phyloP scores from a whole-genome alignment of 169 alveolate genomes.

The Plasmodium ovale region DNA sequence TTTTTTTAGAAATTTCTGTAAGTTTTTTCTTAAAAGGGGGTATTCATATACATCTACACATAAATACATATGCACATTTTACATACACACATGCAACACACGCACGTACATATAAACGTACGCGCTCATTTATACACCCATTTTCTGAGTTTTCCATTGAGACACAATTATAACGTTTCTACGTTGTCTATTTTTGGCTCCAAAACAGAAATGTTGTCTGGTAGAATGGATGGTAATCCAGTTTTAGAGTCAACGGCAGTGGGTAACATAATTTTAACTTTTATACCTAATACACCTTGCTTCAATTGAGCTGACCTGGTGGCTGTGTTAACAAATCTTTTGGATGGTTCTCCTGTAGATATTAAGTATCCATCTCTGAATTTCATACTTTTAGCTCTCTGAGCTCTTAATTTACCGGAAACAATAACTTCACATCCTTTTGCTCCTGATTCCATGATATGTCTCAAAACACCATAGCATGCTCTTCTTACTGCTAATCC shows the following conservation, averaged over 20 bases:
- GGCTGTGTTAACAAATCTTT: slow-evolving; percentile 97
- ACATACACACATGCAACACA: too few relatives aligned
- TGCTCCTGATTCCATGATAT: slow-evolving; percentile 98
- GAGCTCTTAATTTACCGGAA: slow-evolving; percentile 99
- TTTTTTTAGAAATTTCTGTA: too few relatives aligned
- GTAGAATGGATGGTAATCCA: slow-evolving; percentile 95
- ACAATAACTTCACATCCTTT: slow-evolving; percentile 99
- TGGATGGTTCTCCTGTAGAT: slow-evolving; percentile 99
- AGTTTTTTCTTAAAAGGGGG: too few relatives aligned
- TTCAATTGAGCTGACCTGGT: slow-evolving; percentile 98
- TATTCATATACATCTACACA: too few relatives aligned
- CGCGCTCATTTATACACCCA: too few relatives aligned
- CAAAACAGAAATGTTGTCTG: slow-evolving; percentile 97
- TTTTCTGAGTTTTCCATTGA: background rate
- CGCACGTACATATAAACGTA: too few relatives aligned
- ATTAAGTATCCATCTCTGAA: slow-evolving; percentile 98
- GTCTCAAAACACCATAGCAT: slow-evolving; percentile 97
- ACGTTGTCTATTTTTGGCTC: slow-evolving; percentile 94
- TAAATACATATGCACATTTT: too few relatives aligned
- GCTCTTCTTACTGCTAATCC: slow-evolving; percentile 99
- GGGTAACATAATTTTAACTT: slow-evolving; percentile 97
- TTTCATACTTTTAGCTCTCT: slow-evolving; percentile 99
- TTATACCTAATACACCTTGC: slow-evolving; percentile 97
- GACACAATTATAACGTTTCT: slow-evolving; percentile 61
- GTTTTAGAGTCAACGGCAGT: slow-evolving; percentile 97